These are phyloP conservation scores for Pyricularia sp. DNA, from an alignment of 2,329 filamentous ascomycete species.

Conservation along the genomic window DNA sequence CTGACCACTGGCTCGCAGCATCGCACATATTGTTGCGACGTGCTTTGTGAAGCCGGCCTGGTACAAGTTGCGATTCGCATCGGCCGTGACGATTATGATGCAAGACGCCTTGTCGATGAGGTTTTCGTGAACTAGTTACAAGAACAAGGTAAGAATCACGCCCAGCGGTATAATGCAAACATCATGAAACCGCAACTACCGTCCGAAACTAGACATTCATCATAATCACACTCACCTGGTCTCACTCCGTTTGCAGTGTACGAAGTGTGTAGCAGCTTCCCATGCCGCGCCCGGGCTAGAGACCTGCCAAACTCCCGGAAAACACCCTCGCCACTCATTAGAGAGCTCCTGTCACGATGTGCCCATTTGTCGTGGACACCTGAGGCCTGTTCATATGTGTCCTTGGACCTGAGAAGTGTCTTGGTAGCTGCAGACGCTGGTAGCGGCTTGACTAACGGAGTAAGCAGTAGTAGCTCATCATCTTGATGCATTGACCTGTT, in stretches of 20 bases:
- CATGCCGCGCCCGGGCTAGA: slow-evolving; percentile 72
- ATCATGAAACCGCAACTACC: too few species aligned
- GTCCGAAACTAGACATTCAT: neutral
- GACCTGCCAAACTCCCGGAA: slow-evolving; percentile 82
- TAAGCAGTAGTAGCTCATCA: slow-evolving; percentile 80
- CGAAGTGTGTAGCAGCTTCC: slow-evolving; percentile 81
- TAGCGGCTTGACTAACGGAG: slow-evolving; percentile 81
- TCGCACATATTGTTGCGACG: slow-evolving; percentile 86
- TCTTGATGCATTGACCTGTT: slow-evolving; percentile 69
- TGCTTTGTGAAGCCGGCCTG: slow-evolving; percentile 94
- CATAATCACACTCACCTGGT: slow-evolving; percentile 35
- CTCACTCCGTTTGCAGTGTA: slow-evolving; percentile 89
- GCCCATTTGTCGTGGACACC: slow-evolving; percentile 40
- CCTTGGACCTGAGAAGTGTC: slow-evolving; percentile 45
- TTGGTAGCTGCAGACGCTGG: slow-evolving; percentile 77
- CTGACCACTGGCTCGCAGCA: slow-evolving; percentile 61
- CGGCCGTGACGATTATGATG: slow-evolving; percentile 82
- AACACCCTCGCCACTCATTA: slow-evolving; percentile 88
- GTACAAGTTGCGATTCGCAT: slow-evolving; percentile 87
- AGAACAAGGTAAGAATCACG: neutral
- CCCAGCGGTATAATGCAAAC: too few species aligned
- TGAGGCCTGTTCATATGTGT: slow-evolving; percentile 18
- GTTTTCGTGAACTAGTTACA: slow-evolving; percentile 62
- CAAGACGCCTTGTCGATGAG: slow-evolving; percentile 78
- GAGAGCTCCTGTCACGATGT: slow-evolving; percentile 45